Evolutionary conservation across 768 basidiomycete species (phyloP).

Genomic region (Mycena kentingensis): DNA sequence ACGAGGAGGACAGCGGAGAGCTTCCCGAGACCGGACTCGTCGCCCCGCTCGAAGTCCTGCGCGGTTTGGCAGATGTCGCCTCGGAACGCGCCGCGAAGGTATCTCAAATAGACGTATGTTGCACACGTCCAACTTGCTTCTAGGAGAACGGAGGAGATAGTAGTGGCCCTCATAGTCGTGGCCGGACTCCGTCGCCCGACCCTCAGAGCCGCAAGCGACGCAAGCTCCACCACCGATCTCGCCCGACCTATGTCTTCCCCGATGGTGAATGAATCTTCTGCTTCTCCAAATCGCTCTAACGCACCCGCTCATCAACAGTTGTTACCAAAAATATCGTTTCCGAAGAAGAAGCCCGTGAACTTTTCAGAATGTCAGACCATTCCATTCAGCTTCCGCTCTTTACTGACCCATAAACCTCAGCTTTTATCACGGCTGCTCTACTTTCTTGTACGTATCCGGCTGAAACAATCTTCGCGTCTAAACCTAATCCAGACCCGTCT

Average conservation of each 20-base stretch:
- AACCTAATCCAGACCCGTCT: slow-evolving; percentile 59
- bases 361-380: slow-evolving; percentile 76
- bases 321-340: slow-evolving; percentile 82
- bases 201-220: slow-evolving; percentile 70
- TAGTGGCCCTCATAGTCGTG: slow-evolving; percentile 75
- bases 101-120: slow-evolving; percentile 21
- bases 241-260: slow-evolving; percentile 65
- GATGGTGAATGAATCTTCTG: slow-evolving; percentile 56
- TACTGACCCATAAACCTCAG: slow-evolving; percentile 41
- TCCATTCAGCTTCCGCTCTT: slow-evolving; percentile 5
- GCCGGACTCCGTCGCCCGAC: slow-evolving; percentile 73
- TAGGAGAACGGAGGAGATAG: slow-evolving; percentile 80
- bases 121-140: slow-evolving; percentile 20
- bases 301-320: slow-evolving; percentile 44
- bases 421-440: slow-evolving; percentile 92
- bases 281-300: slow-evolving; percentile 2
- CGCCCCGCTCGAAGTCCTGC: slow-evolving; percentile 84
- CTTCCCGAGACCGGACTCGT: slow-evolving; percentile 80
- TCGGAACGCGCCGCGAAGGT: slow-evolving; percentile 80
- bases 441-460: slow-evolving; percentile 47
- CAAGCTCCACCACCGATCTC: slow-evolving; percentile 65
- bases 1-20: slow-evolving; percentile 80
- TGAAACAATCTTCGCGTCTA: slow-evolving; percentile 9
- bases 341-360: slow-evolving; percentile 80
- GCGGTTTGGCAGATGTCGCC: slow-evolving; percentile 80